phyloP scores from a whole-genome alignment of 768 basidiomycete genomes.

The Termitomyces sp. region DNA sequence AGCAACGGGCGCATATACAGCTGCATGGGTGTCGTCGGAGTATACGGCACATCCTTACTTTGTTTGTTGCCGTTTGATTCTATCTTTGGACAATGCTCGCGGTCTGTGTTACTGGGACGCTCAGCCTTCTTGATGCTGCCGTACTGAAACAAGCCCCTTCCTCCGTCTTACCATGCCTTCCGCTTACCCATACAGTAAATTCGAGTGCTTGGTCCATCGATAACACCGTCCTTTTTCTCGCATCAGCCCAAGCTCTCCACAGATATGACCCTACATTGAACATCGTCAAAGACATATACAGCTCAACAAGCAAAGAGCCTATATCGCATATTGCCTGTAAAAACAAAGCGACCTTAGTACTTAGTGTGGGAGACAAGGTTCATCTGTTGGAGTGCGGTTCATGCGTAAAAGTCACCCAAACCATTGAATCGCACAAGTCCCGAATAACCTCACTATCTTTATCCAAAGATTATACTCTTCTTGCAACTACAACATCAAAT shows the following conservation, averaged over 20 bases:
- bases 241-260: slow-evolving; percentile 40
- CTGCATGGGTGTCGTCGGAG: no score
- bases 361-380: slow-evolving; percentile 38
- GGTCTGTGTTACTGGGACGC: slow-evolving; percentile 40
- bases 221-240: slow-evolving; percentile 48
- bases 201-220: slow-evolving; percentile 54
- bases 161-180: slow-evolving; percentile 32
- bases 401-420: slow-evolving; percentile 34
- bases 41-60: no score
- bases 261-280: slow-evolving; percentile 46
- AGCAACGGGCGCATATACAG: no score
- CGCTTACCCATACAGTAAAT: slow-evolving; percentile 26
- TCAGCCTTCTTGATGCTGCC: slow-evolving; percentile 40
- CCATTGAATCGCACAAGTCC: slow-evolving; percentile 46
- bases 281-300: slow-evolving; percentile 37
- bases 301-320: slow-evolving; percentile 19
- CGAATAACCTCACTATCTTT: slow-evolving; percentile 49
- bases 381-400: slow-evolving; percentile 44
- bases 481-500: slow-evolving; percentile 49
- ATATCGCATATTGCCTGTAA: slow-evolving; percentile 28
- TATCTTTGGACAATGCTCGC: slow-evolving; percentile 43
- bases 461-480: slow-evolving; percentile 49
- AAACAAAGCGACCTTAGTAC: slow-evolving; percentile 38
- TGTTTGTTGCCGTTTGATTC: slow-evolving; percentile 6
- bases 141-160: slow-evolving; percentile 39